These are phyloP conservation scores for Wallacemonas sp. DNA, from an alignment of 208 protist genomes.

Conservation along the genomic window DNA sequence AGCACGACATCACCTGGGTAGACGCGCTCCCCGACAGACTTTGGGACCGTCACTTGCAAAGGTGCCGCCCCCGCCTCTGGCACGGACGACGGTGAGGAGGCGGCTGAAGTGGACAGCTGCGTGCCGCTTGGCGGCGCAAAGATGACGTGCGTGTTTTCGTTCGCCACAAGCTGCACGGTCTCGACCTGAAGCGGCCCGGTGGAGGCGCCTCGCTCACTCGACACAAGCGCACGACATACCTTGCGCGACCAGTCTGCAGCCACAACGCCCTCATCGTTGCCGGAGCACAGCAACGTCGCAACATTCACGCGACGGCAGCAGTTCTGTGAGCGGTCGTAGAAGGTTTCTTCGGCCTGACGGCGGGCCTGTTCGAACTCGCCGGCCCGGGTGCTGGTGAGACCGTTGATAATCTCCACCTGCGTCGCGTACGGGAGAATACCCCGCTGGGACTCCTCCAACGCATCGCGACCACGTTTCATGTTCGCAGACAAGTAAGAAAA, in stretches of 20 bases:
- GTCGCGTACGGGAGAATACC: not conserved
- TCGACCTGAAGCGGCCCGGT: slow-evolving; percentile 36
- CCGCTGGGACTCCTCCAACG: slow-evolving; percentile 7
- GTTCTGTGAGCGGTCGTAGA: slow-evolving; percentile 8
- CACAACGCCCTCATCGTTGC: slow-evolving; percentile 10
- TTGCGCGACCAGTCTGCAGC: slow-evolving; percentile 12
- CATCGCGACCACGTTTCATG: slow-evolving; percentile 39
- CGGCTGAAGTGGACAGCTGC: not conserved
- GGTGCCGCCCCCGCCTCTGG: no score
- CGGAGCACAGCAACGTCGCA: not conserved
- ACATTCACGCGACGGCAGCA: slow-evolving; percentile 4
- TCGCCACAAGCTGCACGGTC: slow-evolving; percentile 70
- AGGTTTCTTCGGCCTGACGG: not conserved
- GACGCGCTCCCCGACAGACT: slow-evolving; percentile 22
- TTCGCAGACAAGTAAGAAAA: slow-evolving; percentile 3
- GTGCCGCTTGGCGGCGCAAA: slow-evolving; percentile 37
- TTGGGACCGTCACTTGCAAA: slow-evolving; percentile 22
- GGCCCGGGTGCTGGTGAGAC: slow-evolving; percentile 19
- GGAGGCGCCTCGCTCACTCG: slow-evolving; percentile 16
- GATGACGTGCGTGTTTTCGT: slow-evolving; percentile 59
- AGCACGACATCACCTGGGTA: slow-evolving; percentile 63
- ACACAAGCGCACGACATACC: slow-evolving; percentile 22
- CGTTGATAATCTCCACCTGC: slow-evolving; percentile 31
- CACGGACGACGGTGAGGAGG: no score
- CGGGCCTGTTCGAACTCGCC: not conserved